Evolutionary conservation across 2,329 filamentous ascomycete species (phyloP).

Genomic region (Aspergillus sp.): DNA sequence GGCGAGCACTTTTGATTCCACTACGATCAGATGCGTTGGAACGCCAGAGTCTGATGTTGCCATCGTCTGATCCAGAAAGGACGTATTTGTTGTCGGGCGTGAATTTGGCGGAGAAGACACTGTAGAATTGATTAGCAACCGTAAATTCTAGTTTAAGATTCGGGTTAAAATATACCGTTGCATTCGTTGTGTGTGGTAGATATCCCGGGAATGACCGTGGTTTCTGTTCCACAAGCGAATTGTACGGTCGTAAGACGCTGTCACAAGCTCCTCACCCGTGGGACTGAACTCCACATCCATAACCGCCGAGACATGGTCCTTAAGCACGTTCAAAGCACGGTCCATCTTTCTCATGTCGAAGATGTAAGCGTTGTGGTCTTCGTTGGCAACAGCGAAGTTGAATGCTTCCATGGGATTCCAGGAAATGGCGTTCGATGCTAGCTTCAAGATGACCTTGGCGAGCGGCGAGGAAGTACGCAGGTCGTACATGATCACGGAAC

Average conservation of each 20-base stretch:
- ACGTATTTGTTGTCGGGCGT: constrained; percentile 88
- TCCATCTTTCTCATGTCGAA: constrained; percentile 94
- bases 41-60: constrained; percentile 86
- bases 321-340: constrained; percentile 81
- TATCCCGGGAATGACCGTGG: constrained; percentile 79
- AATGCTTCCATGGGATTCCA: constrained; percentile 98
- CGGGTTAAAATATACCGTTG: constrained; percentile 50
- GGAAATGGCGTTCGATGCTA: constrained; percentile 75
- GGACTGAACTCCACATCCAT: constrained; percentile 97
- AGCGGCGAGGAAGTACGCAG: constrained; percentile 80
- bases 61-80: constrained; percentile 87
- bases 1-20: constrained; percentile 78
- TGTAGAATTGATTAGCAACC: constrained; percentile 15
- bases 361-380: constrained; percentile 89
- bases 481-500: constrained; percentile 86
- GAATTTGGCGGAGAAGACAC: constrained; percentile 80
- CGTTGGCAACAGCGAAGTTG: constrained; percentile 87
- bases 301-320: constrained; percentile 84
- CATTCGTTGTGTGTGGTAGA: constrained; percentile 98
- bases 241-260: constrained; percentile 82
- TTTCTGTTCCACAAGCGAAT: constrained; percentile 79
- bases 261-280: constrained; percentile 89
- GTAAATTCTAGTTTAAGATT: not conserved
- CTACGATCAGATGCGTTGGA: constrained; percentile 77
- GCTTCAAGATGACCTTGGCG: constrained; percentile 72